phyloP scores from a whole-genome alignment of 169 alveolate genomes.

The Plasmodium relictum region DNA sequence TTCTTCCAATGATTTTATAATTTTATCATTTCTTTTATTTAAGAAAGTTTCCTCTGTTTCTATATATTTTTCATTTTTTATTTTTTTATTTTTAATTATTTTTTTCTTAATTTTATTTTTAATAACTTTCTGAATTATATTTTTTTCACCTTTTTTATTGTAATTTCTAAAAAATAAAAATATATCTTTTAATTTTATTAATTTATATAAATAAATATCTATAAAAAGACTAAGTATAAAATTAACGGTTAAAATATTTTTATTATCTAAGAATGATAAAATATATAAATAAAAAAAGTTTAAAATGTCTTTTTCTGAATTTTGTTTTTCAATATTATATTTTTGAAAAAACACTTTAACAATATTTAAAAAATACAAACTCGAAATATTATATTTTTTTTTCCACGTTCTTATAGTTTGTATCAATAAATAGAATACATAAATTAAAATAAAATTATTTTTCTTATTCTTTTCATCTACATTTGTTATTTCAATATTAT shows the following conservation, averaged over 20 bases:
- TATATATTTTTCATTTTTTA: background rate
- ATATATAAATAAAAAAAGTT: slow-evolving; percentile 36
- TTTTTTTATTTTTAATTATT: background rate
- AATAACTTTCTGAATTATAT: background rate
- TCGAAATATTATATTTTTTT: slow-evolving; percentile 6
- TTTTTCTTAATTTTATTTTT: background rate
- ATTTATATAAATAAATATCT: slow-evolving; percentile 16
- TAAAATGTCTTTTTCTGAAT: background rate
- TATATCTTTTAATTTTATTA: slow-evolving; percentile 29
- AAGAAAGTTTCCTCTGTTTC: background rate
- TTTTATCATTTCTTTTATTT: background rate
- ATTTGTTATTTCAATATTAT: background rate
- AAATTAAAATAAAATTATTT: slow-evolving; percentile 7
- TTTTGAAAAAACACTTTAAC: slow-evolving; percentile 3
- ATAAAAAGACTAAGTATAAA: slow-evolving; percentile 26
- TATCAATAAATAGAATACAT: slow-evolving; percentile 10
- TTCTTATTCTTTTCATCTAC: background rate
- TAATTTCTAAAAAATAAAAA: slow-evolving; percentile 56
- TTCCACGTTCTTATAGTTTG: slow-evolving; percentile 10
- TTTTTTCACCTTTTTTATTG: background rate
- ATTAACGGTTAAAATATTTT: slow-evolving; percentile 10
- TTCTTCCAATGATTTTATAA: too few relatives aligned
- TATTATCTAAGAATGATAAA: slow-evolving; percentile 6
- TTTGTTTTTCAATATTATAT: background rate
- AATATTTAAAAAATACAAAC: slow-evolving; percentile 16